A percentile compares a stretch with the other conserved stretches of the same genome.
Conservation (phyloP, 768 basidiomycete species). For the Roridomyces roridus region DNA sequence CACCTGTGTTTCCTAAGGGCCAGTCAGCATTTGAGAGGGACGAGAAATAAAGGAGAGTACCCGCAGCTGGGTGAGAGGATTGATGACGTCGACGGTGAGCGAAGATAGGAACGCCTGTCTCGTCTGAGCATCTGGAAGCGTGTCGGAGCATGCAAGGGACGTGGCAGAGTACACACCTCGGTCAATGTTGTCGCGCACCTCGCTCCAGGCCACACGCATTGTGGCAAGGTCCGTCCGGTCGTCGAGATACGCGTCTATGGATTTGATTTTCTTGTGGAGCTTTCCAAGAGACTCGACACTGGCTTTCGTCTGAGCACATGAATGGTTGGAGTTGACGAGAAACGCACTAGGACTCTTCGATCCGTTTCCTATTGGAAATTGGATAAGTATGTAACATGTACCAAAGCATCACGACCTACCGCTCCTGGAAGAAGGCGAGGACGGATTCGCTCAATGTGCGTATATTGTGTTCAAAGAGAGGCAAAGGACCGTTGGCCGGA, state of each 20-base stretch:
- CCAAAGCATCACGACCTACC: constrained; percentile 53
- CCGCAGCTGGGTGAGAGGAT: constrained; percentile 69
- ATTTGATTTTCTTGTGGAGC: constrained; percentile 74
- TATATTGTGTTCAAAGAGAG: constrained; percentile 77
- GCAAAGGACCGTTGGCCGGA: constrained; percentile 61
- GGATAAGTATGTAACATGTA: constrained; percentile 27
- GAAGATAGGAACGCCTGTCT: constrained; percentile 80
- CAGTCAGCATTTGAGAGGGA: not conserved
- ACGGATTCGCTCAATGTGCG: constrained; percentile 76
- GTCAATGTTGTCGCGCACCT: constrained; percentile 86
- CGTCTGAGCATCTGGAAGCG: constrained; percentile 73
- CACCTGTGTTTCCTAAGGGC: constrained; percentile 72
- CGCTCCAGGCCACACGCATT: constrained; percentile 78
- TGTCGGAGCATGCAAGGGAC: constrained; percentile 16
- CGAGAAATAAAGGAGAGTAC: constrained; percentile 38
- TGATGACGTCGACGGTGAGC: constrained; percentile 75
- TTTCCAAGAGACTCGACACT: constrained; percentile 79
- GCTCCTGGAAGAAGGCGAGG: constrained; percentile 84
- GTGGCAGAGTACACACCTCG: constrained; percentile 55
- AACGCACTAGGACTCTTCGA: constrained; percentile 86
- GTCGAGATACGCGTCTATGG: constrained; percentile 74
- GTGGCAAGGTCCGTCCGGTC: constrained; percentile 71
- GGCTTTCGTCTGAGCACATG: constrained; percentile 11
- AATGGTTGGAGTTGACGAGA: not conserved
- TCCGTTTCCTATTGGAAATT: constrained; percentile 61